Conservation (phyloP, 306 rosid genomes). For the Malus orientalis region DNA sequence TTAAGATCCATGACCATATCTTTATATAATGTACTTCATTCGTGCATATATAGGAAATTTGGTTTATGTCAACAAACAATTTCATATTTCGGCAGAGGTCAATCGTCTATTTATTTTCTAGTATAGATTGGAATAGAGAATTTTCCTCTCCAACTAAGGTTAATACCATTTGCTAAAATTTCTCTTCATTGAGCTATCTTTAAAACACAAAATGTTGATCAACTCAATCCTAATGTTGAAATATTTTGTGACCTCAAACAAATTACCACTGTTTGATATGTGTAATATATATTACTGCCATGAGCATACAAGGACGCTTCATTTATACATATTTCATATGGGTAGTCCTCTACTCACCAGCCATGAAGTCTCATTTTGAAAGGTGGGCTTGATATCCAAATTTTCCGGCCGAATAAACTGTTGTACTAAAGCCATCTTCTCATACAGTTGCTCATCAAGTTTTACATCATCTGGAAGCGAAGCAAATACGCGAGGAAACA, state of each 20-base stretch:
- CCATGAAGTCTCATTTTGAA: constrained; percentile 94
- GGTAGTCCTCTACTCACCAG: constrained; percentile 54
- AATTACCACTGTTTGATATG: background rate
- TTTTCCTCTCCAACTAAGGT: too few species aligned
- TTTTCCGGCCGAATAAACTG: constrained; percentile 91
- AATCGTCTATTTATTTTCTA: too few species aligned
- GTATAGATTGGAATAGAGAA: too few species aligned
- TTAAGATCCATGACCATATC: too few species aligned
- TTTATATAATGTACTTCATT: background rate
- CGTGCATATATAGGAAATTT: background rate
- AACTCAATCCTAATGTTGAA: too few species aligned
- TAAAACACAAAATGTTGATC: too few species aligned
- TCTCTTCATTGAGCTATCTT: too few species aligned
- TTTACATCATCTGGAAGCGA: constrained; percentile 77
- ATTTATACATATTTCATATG: background rate
- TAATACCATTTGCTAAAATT: too few species aligned
- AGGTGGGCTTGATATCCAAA: constrained; percentile 74
- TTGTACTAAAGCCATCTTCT: constrained; percentile 82
- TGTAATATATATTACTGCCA: background rate
- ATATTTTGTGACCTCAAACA: too few species aligned
- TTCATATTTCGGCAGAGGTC: too few species aligned
- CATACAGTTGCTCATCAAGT: constrained; percentile 65
- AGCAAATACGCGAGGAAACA: constrained; percentile 91
- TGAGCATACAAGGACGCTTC: background rate
- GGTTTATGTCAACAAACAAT: too few species aligned